Evolutionary conservation across 495 filamentous ascomycete species (phyloP).

Genomic region (Hypoxylon lenormandii): DNA sequence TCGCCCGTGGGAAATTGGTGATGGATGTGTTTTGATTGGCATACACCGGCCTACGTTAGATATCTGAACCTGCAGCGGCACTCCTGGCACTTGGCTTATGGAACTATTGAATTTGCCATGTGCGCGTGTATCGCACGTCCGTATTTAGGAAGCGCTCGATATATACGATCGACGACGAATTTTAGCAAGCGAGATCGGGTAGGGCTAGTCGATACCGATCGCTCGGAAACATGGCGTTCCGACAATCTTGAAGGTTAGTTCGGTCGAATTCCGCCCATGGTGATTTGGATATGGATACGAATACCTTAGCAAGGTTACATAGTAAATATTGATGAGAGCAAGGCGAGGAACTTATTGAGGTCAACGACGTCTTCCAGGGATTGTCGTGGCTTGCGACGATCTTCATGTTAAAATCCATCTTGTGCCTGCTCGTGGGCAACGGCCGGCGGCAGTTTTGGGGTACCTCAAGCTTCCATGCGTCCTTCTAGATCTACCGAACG

Average conservation of each 20-base stretch:
- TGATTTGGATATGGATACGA: constrained; percentile 12
- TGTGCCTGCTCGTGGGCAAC: constrained; percentile 4
- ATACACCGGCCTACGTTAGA: constrained; percentile 10
- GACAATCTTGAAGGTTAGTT: constrained; percentile 15
- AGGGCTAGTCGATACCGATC: constrained; percentile 42
- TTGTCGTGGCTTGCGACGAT: constrained; percentile 37
- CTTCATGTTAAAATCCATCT: constrained; percentile 21
- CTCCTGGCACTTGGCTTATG: constrained; percentile 5
- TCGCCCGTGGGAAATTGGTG: constrained; percentile 11
- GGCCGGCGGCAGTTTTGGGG: constrained; percentile 27
- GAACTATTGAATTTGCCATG: neutral
- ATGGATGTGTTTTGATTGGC: constrained; percentile 17
- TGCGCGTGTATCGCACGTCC: neutral
- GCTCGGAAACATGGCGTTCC: constrained; percentile 44
- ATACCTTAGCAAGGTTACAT: constrained; percentile 13
- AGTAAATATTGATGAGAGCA: too few species aligned
- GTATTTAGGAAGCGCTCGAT: constrained; percentile 12
- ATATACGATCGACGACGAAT: constrained; percentile 22
- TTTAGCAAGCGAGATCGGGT: constrained; percentile 26
- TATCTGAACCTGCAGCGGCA: constrained; percentile 5
- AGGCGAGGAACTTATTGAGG: neutral
- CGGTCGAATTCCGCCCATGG: constrained; percentile 3
- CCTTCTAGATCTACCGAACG: constrained; percentile 44
- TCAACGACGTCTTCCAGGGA: constrained; percentile 3
- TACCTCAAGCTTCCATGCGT: constrained; percentile 39